A percentile compares a stretch with the other conserved stretches of the same genome.
Conservation (phyloP, 352 stramenopile species). For the Pythium rishiriense region DNA sequence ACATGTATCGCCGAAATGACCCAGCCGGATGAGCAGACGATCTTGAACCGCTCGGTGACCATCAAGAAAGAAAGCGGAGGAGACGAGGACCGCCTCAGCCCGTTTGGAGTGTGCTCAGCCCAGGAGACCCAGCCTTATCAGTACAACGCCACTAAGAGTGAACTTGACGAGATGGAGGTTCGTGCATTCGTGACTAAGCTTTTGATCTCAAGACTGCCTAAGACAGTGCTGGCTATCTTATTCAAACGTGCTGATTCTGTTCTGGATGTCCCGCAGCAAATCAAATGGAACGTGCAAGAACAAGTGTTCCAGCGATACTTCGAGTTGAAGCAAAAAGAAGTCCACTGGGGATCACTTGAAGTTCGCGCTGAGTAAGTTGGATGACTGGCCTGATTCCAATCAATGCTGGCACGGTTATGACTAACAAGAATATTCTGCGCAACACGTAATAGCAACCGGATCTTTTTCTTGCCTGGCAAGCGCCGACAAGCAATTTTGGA, state of each 20-base stretch:
- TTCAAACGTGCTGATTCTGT: conserved; percentile 8
- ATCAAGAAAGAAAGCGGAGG: conserved; percentile 40
- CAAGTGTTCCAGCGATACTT: conserved; percentile 66
- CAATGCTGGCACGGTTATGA: neutral
- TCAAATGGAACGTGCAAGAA: conserved; percentile 68
- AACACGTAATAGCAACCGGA: conserved; percentile 29
- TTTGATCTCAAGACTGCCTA: conserved; percentile 3
- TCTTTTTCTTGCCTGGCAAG: conserved; percentile 68
- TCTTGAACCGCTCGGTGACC: conserved; percentile 45
- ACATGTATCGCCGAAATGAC: conserved; percentile 48
- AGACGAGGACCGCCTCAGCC: conserved; percentile 42
- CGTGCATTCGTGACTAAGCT: conserved; percentile 2
- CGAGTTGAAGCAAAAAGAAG: conserved; percentile 50
- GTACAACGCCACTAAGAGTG: conserved; percentile 58
- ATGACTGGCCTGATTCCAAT: neutral
- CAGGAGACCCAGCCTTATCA: conserved; percentile 47
- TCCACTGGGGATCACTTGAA: conserved; percentile 58
- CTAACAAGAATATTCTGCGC: conserved; percentile 3
- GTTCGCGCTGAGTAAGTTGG: conserved; percentile 50
- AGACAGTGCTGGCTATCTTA: conserved; percentile 6
- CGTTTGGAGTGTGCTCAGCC: conserved; percentile 30
- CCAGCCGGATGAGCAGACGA: conserved; percentile 55
- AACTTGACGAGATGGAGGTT: conserved; percentile 80
- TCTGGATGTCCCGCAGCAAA: conserved; percentile 33
- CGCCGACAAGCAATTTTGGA: conserved; percentile 61